phyloP scores from a whole-genome alignment of 768 basidiomycete genomes.

The Cytidiella melzeri region DNA sequence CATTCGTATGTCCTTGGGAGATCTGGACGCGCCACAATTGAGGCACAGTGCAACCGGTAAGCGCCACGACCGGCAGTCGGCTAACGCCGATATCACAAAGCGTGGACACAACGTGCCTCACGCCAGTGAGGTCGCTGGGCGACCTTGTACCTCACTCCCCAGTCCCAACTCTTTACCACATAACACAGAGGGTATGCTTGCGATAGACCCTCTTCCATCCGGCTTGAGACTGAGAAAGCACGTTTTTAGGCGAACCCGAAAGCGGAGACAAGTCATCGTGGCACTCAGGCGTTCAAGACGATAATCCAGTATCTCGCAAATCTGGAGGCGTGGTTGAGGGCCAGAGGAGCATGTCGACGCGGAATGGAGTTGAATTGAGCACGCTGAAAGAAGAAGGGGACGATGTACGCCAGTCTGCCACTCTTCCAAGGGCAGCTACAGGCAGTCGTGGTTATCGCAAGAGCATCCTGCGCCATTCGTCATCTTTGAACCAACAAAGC shows the following conservation, averaged over 20 bases:
- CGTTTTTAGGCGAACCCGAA: conserved; percentile 3
- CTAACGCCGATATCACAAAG: conserved; percentile 5
- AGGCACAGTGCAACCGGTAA: conserved; percentile 18
- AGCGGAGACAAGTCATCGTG: conserved; percentile 4
- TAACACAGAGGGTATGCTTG: conserved; percentile 18
- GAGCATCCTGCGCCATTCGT: conserved; percentile 18
- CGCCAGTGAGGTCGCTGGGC: conserved; percentile 5
- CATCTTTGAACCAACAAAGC: conserved; percentile 15
- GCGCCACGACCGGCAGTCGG: conserved; percentile 1
- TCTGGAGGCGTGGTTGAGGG: conserved; percentile 12
- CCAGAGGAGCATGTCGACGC: conserved; percentile 18
- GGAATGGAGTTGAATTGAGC: conserved; percentile 12
- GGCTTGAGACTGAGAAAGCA: conserved; percentile 2
- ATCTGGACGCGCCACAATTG: conserved; percentile 12
- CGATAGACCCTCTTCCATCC: background rate
- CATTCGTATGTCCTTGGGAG: conserved; percentile 41
- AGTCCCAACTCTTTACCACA: conserved; percentile 12
- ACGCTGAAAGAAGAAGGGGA: conserved; percentile 13
- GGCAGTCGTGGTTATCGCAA: conserved; percentile 17
- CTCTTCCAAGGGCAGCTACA: conserved; percentile 14
- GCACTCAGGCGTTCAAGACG: conserved; percentile 2
- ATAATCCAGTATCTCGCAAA: conserved; percentile 6
- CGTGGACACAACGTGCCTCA: conserved; percentile 14
- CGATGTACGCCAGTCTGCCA: conserved; percentile 2
- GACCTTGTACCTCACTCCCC: conserved; percentile 21